A percentile compares a stretch with the other conserved stretches of the same genome.
phyloP scores from a whole-genome alignment of 768 basidiomycete species.

The Auricularia cornea region DNA sequence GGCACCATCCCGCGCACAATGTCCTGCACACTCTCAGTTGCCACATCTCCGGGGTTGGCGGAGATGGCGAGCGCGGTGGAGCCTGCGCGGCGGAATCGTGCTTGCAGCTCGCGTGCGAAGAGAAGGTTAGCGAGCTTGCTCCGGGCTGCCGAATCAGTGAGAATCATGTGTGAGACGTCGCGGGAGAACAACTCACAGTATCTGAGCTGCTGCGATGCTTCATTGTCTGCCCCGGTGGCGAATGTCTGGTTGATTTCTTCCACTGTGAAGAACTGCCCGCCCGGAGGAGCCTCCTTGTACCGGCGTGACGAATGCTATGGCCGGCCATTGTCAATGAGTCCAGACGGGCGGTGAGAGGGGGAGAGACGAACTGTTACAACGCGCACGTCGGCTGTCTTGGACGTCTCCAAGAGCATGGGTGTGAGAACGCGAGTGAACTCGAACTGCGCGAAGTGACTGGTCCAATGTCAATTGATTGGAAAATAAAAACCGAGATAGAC shows the following conservation, averaged over 20 bases:
- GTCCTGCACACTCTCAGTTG: conserved; percentile 17
- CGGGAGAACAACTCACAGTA: neutral
- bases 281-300: neutral
- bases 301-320: conserved; percentile 6
- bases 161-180: neutral
- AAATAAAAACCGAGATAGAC: neutral
- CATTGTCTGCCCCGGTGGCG: neutral
- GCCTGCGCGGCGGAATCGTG: neutral
- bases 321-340: neutral
- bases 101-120: neutral
- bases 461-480: neutral
- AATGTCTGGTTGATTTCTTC: neutral
- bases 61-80: neutral
- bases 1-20: conserved; percentile 13
- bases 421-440: neutral
- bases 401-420: neutral
- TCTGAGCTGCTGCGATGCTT: neutral
- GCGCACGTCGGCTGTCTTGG: neutral
- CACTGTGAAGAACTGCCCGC: neutral
- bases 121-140: neutral
- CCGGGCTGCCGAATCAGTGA: neutral
- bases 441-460: neutral
- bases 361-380: neutral
- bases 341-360: conserved; percentile 11
- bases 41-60: conserved; percentile 11